A percentile compares a stretch with the other conserved stretches of the same genome.
phyloP scores from a whole-genome alignment of 768 basidiomycete genomes.

The Naematelia encephala region DNA sequence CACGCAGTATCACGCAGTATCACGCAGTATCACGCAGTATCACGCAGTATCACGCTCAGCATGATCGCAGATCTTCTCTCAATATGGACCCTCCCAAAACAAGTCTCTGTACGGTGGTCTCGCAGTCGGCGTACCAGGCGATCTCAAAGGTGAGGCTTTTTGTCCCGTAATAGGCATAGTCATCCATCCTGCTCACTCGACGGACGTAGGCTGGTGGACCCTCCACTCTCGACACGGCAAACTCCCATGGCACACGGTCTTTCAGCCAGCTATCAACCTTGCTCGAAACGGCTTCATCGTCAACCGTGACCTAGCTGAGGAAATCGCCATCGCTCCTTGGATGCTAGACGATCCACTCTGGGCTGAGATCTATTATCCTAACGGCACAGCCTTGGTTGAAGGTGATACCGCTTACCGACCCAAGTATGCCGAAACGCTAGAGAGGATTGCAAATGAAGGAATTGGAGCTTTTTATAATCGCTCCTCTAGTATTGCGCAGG shows the following conservation, averaged over 20 bases:
- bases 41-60: not conserved
- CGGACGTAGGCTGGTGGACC: constrained; percentile 27
- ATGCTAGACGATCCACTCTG: constrained; percentile 23
- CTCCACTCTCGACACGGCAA: constrained; percentile 36
- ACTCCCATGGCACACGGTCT: constrained; percentile 40
- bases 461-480: constrained; percentile 21
- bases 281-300: constrained; percentile 46
- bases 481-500: constrained; percentile 20
- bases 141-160: constrained; percentile 36
- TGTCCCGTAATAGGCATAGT: not conserved
- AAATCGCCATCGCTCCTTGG: constrained; percentile 19
- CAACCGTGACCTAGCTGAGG: constrained; percentile 37
- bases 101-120: constrained; percentile 46
- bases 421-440: constrained; percentile 33
- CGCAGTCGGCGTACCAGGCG: constrained; percentile 43
- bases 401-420: constrained; percentile 28
- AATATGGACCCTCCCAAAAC: constrained; percentile 21
- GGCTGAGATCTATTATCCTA: constrained; percentile 32
- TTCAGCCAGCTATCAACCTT: constrained; percentile 42
- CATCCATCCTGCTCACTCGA: not conserved
- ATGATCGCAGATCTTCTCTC: constrained; percentile 25
- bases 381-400: constrained; percentile 29
- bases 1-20: not conserved
- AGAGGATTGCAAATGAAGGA: constrained; percentile 21
- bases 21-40: not conserved